phyloP scores from a whole-genome alignment of 2,329 filamentous ascomycete genomes.

The Scopulariopsis brevicaulis region DNA sequence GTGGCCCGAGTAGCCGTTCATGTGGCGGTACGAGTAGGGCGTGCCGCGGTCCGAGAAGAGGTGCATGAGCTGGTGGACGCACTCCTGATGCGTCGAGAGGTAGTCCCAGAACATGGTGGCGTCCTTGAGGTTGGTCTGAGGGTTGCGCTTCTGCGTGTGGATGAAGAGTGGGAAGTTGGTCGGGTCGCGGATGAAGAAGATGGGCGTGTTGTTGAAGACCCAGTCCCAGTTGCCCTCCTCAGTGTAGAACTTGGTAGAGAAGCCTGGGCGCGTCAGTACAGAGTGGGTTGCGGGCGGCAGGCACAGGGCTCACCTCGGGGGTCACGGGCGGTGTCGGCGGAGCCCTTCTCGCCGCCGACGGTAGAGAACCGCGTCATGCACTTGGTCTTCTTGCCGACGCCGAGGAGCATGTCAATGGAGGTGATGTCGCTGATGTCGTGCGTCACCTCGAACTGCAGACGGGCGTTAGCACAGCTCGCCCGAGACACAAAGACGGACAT shows the following conservation, averaged over 20 bases:
- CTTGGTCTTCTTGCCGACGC: conserved; percentile 58
- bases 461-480: background rate
- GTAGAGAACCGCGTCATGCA: conserved; percentile 62
- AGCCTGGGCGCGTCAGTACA: conserved; percentile 27
- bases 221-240: conserved; percentile 62
- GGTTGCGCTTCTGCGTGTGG: conserved; percentile 68
- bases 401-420: conserved; percentile 38
- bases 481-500: background rate
- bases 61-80: conserved; percentile 52
- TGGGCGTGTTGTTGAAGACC: conserved; percentile 66
- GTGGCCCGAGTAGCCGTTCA: conserved; percentile 58
- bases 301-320: background rate
- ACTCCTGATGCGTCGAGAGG: conserved; percentile 48
- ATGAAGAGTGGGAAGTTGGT: conserved; percentile 67
- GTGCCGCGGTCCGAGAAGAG: conserved; percentile 57
- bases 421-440: conserved; percentile 41
- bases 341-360: conserved; percentile 63
- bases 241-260: conserved; percentile 61
- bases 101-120: conserved; percentile 45
- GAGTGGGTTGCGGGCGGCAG: background rate
- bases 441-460: conserved; percentile 28
- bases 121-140: conserved; percentile 58
- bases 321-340: conserved; percentile 60
- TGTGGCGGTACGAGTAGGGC: conserved; percentile 52
- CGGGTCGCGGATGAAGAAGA: conserved; percentile 68